These are phyloP conservation scores for Acanthamoeba healyi DNA, from an alignment of 208 protist species.

Conservation along the genomic window DNA sequence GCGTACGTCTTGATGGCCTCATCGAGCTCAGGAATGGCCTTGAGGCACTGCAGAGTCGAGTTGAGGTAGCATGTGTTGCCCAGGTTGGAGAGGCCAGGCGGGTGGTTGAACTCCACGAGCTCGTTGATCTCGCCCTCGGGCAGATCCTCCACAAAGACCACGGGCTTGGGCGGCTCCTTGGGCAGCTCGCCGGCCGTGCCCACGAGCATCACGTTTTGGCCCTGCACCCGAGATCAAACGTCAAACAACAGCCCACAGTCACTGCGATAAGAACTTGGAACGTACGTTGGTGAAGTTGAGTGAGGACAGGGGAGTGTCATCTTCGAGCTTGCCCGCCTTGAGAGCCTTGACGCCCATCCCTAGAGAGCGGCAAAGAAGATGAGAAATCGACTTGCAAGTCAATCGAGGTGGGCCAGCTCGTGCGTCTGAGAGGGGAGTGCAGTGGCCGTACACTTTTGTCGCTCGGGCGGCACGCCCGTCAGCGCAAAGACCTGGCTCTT, in stretches of 20 bases:
- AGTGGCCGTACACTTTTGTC: slow-evolving; percentile 86
- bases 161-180: slow-evolving; percentile 77
- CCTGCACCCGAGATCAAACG: slow-evolving; percentile 74
- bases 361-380: not conserved
- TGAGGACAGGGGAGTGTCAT: slow-evolving; percentile 28
- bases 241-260: not conserved
- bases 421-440: not conserved
- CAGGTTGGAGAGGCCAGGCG: slow-evolving; percentile 87
- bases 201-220: slow-evolving; percentile 87
- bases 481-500: slow-evolving; percentile 88
- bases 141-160: slow-evolving; percentile 89
- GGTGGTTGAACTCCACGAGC: not conserved
- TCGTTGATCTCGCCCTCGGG: slow-evolving; percentile 73
- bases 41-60: slow-evolving; percentile 85
- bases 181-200: slow-evolving; percentile 83
- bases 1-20: slow-evolving; percentile 76
- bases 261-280: not conserved
- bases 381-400: not conserved
- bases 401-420: not conserved
- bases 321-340: slow-evolving; percentile 86
- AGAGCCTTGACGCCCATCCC: slow-evolving; percentile 84
- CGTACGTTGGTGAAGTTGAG: slow-evolving; percentile 25
- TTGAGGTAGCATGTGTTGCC: slow-evolving; percentile 93
- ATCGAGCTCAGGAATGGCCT: slow-evolving; percentile 83
- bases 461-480: slow-evolving; percentile 86